A percentile compares a stretch with the other conserved stretches of the same genome.
Evolutionary conservation across 2,329 filamentous ascomycete species (phyloP).

Genomic region (Pseudogymnoascus sp.): DNA sequence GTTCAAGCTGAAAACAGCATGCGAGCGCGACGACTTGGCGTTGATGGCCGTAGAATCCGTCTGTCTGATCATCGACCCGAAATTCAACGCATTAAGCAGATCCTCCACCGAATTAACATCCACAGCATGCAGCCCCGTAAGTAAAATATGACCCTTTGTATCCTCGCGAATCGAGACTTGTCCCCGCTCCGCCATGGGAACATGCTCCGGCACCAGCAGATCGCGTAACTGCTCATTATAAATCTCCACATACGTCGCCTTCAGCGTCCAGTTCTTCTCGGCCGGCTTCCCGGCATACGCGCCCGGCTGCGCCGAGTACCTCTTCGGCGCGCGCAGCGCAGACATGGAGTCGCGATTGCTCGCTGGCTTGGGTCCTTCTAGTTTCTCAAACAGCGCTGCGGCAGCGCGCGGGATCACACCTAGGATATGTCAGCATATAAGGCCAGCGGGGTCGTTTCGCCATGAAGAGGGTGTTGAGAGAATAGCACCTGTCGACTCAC

Average conservation of each 20-base stretch:
- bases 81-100: constrained; percentile 78
- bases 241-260: constrained; percentile 92
- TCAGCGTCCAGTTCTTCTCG: constrained; percentile 83
- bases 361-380: constrained; percentile 48
- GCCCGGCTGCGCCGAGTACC: constrained; percentile 55
- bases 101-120: constrained; percentile 89
- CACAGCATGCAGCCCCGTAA: constrained; percentile 82
- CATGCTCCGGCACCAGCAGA: constrained; percentile 70
- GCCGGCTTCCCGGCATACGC: constrained; percentile 21
- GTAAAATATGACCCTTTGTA: constrained; percentile 83
- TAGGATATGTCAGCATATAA: constrained; percentile 30
- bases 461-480: not conserved
- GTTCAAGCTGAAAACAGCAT: constrained; percentile 94
- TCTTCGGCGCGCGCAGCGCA: constrained; percentile 70
- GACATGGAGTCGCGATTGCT: constrained; percentile 61
- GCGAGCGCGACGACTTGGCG: constrained; percentile 92
- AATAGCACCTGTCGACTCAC: constrained; percentile 43
- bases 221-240: constrained; percentile 96
- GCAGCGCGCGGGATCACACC: constrained; percentile 95
- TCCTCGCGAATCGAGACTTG: constrained; percentile 91
- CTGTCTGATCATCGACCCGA: constrained; percentile 88
- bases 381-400: constrained; percentile 75
- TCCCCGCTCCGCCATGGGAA: constrained; percentile 61
- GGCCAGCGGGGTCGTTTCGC: not conserved
- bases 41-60: constrained; percentile 97